Evolutionary conservation across 1,284 basidiomycete species (phyloP).

Genomic region (Melampsora americana): DNA sequence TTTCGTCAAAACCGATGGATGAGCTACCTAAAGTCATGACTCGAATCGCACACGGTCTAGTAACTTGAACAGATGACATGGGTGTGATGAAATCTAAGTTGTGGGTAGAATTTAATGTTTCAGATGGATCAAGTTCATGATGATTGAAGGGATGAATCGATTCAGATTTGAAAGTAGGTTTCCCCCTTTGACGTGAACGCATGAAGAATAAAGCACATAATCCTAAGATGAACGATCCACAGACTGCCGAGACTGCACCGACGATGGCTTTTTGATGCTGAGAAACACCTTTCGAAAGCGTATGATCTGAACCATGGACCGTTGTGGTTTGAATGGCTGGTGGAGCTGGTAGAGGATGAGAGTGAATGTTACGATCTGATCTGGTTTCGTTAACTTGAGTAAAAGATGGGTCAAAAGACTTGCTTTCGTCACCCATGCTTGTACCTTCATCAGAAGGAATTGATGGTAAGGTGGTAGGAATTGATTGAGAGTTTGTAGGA

Average conservation of each 20-base stretch:
- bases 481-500: background rate
- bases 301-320: background rate
- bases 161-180: no score
- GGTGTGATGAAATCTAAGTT: background rate
- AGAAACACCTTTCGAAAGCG: background rate
- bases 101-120: background rate
- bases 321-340: background rate
- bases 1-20: background rate
- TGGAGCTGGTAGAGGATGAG: background rate
- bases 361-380: no score
- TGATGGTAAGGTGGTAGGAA: no score
- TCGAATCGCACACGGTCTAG: background rate
- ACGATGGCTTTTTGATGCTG: constrained; percentile 3
- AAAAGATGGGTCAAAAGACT: background rate
- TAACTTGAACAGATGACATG: background rate
- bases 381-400: background rate
- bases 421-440: background rate
- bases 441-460: no score
- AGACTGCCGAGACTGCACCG: background rate
- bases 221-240: background rate
- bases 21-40: background rate
- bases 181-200: background rate
- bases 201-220: background rate
- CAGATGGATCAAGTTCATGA: background rate
- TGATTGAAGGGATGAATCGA: background rate